These are phyloP conservation scores for Cladophialophora bantiana DNA, from an alignment of 2,329 filamentous ascomycete genomes.

Conservation along the genomic window DNA sequence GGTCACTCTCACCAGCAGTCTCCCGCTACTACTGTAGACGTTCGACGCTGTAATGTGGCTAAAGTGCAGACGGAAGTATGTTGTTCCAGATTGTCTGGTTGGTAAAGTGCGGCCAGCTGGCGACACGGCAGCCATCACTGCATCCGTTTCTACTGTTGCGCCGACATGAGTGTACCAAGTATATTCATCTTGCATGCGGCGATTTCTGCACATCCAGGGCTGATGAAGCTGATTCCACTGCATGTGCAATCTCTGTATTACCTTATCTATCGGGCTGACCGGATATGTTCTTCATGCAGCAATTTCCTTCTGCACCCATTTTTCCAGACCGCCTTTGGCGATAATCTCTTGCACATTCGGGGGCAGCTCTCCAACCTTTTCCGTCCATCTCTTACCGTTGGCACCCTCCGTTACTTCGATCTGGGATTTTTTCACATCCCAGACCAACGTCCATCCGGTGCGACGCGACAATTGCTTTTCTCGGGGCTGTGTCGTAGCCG, in stretches of 20 bases:
- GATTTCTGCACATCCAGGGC: not conserved
- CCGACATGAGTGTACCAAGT: not conserved
- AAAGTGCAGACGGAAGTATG: not conserved
- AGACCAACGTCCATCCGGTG: slow-evolving; percentile 82
- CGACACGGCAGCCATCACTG: too few relatives aligned
- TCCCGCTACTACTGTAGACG: not conserved
- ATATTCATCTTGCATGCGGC: not conserved
- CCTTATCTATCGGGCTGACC: not conserved
- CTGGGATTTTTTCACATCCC: slow-evolving; percentile 77
- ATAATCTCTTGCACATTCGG: slow-evolving; percentile 89
- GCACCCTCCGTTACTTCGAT: slow-evolving; percentile 75
- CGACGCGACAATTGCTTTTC: slow-evolving; percentile 70
- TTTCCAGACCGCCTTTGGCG: slow-evolving; percentile 76
- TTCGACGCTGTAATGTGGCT: not conserved
- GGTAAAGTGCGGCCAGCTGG: not conserved
- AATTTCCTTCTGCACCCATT: slow-evolving; percentile 80
- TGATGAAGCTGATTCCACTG: not conserved
- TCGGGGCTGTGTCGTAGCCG: slow-evolving; percentile 51
- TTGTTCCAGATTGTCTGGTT: not conserved
- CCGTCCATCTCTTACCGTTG: slow-evolving; percentile 72
- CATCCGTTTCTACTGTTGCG: not conserved
- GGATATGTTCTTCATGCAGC: slow-evolving; percentile 28
- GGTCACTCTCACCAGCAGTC: not conserved
- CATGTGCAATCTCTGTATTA: too few relatives aligned
- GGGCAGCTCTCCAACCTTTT: slow-evolving; percentile 83